These are phyloP conservation scores for Rhodotorula sp. DNA, from an alignment of 1,284 basidiomycete species.

Conservation along the genomic window DNA sequence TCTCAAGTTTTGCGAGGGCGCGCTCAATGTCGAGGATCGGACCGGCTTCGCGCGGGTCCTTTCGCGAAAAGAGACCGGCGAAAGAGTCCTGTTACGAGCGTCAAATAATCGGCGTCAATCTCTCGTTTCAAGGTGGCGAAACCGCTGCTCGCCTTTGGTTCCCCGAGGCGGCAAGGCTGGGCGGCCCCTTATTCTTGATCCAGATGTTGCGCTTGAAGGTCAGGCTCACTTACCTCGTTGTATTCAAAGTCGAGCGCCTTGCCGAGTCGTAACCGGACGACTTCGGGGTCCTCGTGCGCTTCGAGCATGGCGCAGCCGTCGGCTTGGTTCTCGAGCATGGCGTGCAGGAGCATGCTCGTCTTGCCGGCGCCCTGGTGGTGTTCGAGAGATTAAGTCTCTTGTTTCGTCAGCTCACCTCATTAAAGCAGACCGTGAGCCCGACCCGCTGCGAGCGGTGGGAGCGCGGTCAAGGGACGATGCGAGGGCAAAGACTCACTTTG, in stretches of 20 bases:
- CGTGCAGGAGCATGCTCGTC: slow-evolving; percentile 38
- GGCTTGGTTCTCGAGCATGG: slow-evolving; percentile 40
- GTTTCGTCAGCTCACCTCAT: no score
- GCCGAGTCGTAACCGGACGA: slow-evolving; percentile 66
- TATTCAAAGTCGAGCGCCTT: slow-evolving; percentile 74
- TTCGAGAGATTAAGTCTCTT: neutral
- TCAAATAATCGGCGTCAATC: slow-evolving; percentile 19
- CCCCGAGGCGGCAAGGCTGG: no score
- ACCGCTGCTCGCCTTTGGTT: no score
- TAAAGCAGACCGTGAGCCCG: no score
- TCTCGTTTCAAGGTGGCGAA: no score
- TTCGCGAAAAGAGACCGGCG: slow-evolving; percentile 63
- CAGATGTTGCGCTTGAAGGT: slow-evolving; percentile 47
- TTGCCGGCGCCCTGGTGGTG: slow-evolving; percentile 42
- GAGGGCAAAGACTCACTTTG: neutral
- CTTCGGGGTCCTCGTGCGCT: slow-evolving; percentile 46
- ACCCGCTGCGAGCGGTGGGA: no score
- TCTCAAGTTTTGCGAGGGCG: slow-evolving; percentile 79
- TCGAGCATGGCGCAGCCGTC: slow-evolving; percentile 45
- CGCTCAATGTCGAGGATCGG: slow-evolving; percentile 78
- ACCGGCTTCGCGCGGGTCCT: slow-evolving; percentile 80
- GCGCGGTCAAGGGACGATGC: neutral
- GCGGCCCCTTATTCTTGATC: no score
- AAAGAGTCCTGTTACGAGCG: slow-evolving; percentile 26
- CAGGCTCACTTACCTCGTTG: slow-evolving; percentile 61